A percentile compares a stretch with the other conserved stretches of the same genome.
Conservation (phyloP, 495 filamentous ascomycete genomes). For the Neurospora sp. region DNA sequence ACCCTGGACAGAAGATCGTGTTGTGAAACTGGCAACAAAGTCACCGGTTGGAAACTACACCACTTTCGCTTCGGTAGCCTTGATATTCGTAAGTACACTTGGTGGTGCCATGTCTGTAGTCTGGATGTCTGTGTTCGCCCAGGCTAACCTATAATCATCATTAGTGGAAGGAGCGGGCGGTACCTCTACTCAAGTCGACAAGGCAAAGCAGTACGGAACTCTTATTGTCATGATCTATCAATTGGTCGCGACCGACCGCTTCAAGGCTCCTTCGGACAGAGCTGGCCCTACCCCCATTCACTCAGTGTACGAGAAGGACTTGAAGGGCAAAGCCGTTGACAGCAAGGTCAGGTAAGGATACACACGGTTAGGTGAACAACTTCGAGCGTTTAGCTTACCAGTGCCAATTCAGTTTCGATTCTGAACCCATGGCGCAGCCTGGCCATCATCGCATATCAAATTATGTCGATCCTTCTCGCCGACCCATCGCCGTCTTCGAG, state of each 20-base stretch:
- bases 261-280: background rate
- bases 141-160: background rate
- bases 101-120: background rate
- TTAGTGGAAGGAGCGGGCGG: background rate
- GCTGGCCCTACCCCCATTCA: background rate
- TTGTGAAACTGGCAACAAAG: background rate
- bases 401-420: background rate
- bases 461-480: background rate
- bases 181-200: background rate
- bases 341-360: background rate
- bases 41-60: background rate
- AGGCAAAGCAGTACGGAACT: background rate
- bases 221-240: no score
- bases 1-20: background rate
- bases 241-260: no score
- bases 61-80: background rate
- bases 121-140: background rate
- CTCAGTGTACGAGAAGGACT: conserved; percentile 1
- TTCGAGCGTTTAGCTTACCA: background rate
- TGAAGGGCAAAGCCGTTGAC: conserved; percentile 8
- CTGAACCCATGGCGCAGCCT: no score
- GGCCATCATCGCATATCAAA: no score
- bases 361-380: background rate
- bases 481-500: conserved; percentile 12
- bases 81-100: background rate